Conservation (phyloP, 139 green algal genomes). For the Auxenochlorella pyrenoidosa region DNA sequence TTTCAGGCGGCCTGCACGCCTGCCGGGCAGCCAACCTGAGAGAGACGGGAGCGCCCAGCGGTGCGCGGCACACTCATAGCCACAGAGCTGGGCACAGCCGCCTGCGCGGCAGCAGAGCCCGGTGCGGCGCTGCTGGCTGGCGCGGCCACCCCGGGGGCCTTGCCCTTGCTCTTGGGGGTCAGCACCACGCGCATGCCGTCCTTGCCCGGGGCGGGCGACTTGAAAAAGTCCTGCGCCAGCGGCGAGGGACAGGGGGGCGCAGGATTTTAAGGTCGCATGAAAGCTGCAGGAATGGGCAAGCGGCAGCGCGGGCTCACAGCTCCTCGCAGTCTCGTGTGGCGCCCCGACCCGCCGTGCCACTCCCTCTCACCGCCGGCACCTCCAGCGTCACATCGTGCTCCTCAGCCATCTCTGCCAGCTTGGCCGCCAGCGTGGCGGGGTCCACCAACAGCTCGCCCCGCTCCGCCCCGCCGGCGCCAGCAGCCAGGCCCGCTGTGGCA, state of each 20-base stretch:
- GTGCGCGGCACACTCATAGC: constrained; percentile 23
- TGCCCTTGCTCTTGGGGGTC: constrained; percentile 27
- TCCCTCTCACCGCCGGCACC: constrained; percentile 35
- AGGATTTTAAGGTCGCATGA: too few species aligned
- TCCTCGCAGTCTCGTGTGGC: too few species aligned
- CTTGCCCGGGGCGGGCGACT: neutral
- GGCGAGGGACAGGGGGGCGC: neutral
- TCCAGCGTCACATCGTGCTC: constrained; percentile 39
- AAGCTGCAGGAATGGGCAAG: too few species aligned
- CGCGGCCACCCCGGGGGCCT: neutral
- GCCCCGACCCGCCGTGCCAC: too few species aligned
- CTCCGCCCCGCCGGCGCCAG: neutral
- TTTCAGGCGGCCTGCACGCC: neutral
- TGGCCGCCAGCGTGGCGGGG: constrained; percentile 33
- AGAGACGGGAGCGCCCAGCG: constrained; percentile 25
- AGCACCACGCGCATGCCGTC: constrained; percentile 21
- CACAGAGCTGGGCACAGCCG: neutral
- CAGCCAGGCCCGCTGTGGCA: neutral
- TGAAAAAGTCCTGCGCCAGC: constrained; percentile 19
- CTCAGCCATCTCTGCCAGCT: constrained; percentile 35
- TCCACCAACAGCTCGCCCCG: constrained; percentile 13
- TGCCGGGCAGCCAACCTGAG: constrained; percentile 5
- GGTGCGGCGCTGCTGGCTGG: constrained; percentile 3
- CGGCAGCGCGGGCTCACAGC: too few species aligned
- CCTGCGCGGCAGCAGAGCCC: neutral